Base-by-base conservation (phyloP, 108 stramenopile species). In the Pseudonitzschia pungens region DNA sequence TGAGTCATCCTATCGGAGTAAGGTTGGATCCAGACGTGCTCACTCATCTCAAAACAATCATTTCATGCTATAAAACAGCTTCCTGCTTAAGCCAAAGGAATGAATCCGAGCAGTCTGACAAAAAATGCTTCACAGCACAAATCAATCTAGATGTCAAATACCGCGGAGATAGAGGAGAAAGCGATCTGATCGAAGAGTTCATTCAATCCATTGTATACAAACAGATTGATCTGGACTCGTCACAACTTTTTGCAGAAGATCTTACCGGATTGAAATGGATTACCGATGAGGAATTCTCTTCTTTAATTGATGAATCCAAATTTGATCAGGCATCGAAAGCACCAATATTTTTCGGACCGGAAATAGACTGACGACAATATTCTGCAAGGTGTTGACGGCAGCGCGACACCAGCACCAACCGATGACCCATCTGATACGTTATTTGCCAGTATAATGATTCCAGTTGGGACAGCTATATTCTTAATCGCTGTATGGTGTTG, bases 141-240 rank as follows among this genome's bases (percentile, higher is more conserved):
- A 40, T 62, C 36, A 62, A 33, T 36, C n/a, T 62, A 6, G 40
- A 14, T 16, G 40, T 62, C 10, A 33, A 40, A 62, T 62, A 36
- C 29, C 40, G 32, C 20, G 60, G 60, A n/a, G 29, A 12, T 5
- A 36, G 14, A 12, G 32, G 14, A 7, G 60, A 62, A 62, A 62
- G 60, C 20, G 29, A 62, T 40, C 14, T 36, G 40, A 62, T 62
- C 29, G 40, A 33, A 62, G 18, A 62, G 15, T 62, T 40, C 20
- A 62, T 62, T 12, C 60, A 62, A 40, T 62, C 60, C 14, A 62
- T 62, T 18, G 29, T 62, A 32, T 33, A 62, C n/a, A 62, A 62
- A 3, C 60, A 62, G n/a, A 62, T 62, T 18, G 40, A 18, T 15
- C 40, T 62, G 18, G 60, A 62, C 29, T 12, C 60, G 0, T 31